Base-by-base conservation (phyloP, 1,139 yeast species). In the Hanseniaspora gamundiae region DNA sequence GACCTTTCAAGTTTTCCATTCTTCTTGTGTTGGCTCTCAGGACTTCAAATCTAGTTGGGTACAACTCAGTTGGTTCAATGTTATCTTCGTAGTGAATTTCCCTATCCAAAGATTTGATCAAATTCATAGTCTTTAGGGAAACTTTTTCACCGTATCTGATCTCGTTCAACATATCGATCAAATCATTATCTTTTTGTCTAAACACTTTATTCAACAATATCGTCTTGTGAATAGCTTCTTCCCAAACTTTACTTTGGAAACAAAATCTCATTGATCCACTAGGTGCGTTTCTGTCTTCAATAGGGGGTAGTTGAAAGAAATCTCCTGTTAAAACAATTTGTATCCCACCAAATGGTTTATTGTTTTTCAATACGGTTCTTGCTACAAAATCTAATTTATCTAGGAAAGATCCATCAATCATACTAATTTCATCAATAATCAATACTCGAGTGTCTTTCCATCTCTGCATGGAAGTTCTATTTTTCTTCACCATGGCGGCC, bases 231-330 rank as follows among this genome's bases (percentile, higher is more conserved):
- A 81, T 70, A 7, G 73, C 71, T 35, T 61, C 59, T 22, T 59
- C 61, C 91, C 91, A 82, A 19, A 73, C 64, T 3, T 62, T 55
- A 21, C 78, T 67, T 52, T 79, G 77, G 57, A 80, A 82, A 55
- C 81, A 77, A 49, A 74, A 79, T 31, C 62, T 62, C 2, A 64
- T 57, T 17, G 57, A 56, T 3, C 43, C 46, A 19, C 41, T 44
- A 19, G 13, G 11, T 8, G 61, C 56, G 1, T 63, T 62, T 21
- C 53, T 52, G 43, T 68, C 70, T 22, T 72, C 66, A 6, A 87
- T 93, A 0, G 95, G 95, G 1, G 95, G 95, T 45, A 85, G 64
- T 60, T 85, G 95, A 60, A 78, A 84, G 56, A 85, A 85, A 59
- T 85, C 95, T 17, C 95, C 95, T 2, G 91, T 79, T 24, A 81